These are phyloP conservation scores for Selenicereus undatus DNA, from an alignment of 148 eudicot species.

Conservation along the genomic window DNA sequence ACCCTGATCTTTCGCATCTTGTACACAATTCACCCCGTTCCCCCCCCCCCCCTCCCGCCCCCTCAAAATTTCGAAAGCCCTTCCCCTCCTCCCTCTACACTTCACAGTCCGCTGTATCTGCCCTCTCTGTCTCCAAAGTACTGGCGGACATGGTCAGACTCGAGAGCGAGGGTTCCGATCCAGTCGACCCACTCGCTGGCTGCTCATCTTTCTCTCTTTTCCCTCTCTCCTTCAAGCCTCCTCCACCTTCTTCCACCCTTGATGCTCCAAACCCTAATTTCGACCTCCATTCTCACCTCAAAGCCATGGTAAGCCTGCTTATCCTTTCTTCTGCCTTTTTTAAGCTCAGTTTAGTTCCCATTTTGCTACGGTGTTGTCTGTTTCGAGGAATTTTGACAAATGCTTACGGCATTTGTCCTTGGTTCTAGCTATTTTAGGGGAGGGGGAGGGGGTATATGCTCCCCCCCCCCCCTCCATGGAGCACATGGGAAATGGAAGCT, in stretches of 20 bases:
- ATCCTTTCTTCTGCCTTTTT: background rate
- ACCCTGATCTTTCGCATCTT: too few relatives aligned
- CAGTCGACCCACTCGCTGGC: slow-evolving; percentile 31
- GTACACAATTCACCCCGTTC: background rate
- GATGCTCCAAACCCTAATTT: slow-evolving; percentile 11
- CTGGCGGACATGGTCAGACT: background rate
- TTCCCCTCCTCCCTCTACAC: background rate
- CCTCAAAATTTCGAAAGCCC: slow-evolving; percentile 3
- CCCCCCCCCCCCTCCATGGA: too few relatives aligned
- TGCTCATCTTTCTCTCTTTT: slow-evolving; percentile 28
- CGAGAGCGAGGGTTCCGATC: slow-evolving; percentile 7
- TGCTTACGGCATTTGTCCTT: background rate
- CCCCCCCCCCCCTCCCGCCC: slow-evolving; percentile 7
- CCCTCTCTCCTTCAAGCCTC: slow-evolving; percentile 18
- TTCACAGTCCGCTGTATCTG: too few relatives aligned
- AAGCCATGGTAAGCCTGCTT: slow-evolving; percentile 34
- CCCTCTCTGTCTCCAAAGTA: background rate
- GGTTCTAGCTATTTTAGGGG: too few relatives aligned
- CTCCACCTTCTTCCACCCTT: slow-evolving; percentile 4
- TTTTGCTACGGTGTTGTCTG: background rate
- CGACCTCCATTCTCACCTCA: slow-evolving; percentile 35
- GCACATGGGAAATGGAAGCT: background rate
- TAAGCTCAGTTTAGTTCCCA: background rate
- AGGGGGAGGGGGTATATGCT: too few relatives aligned
- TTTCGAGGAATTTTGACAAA: background rate